phyloP scores from a whole-genome alignment of 73 alveolate species.

The Strombidium stylifer region DNA sequence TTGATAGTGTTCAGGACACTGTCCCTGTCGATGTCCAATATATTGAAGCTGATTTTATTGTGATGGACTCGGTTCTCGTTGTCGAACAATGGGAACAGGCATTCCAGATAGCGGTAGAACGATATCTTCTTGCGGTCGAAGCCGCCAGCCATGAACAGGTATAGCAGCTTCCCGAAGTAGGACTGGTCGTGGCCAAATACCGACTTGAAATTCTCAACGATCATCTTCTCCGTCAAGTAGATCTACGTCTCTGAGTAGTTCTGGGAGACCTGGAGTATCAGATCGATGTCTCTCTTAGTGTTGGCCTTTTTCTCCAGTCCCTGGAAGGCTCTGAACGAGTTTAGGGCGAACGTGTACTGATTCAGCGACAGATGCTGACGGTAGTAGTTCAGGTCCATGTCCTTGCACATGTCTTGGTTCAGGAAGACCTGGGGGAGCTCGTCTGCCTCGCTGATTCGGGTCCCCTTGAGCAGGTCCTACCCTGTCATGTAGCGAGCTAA shows the following conservation, averaged over 20 bases:
- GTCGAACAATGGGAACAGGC: background rate
- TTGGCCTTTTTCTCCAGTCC: no score
- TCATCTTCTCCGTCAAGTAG: background rate
- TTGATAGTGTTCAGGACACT: background rate
- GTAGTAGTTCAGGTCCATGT: no score
- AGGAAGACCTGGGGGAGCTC: no score
- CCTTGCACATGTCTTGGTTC: no score
- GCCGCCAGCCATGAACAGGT: background rate
- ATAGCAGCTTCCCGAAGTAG: background rate
- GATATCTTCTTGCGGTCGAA: background rate
- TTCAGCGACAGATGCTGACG: background rate
- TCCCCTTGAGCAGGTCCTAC: no score
- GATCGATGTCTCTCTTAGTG: no score
- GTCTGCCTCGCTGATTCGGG: no score
- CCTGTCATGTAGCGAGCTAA: background rate
- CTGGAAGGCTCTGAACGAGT: no score
- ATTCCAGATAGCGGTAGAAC: no score
- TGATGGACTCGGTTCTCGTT: background rate
- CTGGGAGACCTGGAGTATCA: no score
- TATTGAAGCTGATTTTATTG: background rate
- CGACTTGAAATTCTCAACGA: background rate
- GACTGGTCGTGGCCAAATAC: background rate
- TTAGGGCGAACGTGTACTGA: no score
- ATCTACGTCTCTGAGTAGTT: background rate
- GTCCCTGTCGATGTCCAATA: background rate